Percentiles rank a stretch among this genome's conserved stretches.
Conservation (phyloP, 768 basidiomycete genomes). For the Termitomyces sp. region DNA sequence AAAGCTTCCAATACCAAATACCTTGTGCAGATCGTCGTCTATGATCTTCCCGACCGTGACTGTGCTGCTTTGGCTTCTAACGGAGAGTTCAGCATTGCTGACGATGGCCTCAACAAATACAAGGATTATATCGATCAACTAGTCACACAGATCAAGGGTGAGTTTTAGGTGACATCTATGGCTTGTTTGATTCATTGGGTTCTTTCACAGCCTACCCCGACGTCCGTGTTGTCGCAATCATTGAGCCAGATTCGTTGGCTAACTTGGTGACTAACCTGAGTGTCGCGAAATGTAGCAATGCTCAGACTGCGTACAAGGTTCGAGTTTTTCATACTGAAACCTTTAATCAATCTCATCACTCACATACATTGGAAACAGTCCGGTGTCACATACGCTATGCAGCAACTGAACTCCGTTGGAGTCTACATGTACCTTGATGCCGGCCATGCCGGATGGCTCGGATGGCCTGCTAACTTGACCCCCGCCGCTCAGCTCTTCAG, state of each 20-base stretch:
- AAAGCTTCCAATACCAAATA: constrained; percentile 43
- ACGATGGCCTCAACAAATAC: constrained; percentile 53
- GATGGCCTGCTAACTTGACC: constrained; percentile 59
- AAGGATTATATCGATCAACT: constrained; percentile 57
- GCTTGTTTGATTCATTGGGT: neutral
- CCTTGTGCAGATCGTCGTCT: constrained; percentile 47
- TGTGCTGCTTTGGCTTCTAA: constrained; percentile 63
- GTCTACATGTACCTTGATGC: constrained; percentile 62
- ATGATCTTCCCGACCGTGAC: constrained; percentile 63
- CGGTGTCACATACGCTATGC: constrained; percentile 50
- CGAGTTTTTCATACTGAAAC: neutral
- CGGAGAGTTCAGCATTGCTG: constrained; percentile 57
- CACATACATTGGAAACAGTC: constrained; percentile 19
- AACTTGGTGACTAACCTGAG: constrained; percentile 66
- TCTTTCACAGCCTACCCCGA: constrained; percentile 42
- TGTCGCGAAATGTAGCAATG: constrained; percentile 50
- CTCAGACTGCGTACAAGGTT: constrained; percentile 47
- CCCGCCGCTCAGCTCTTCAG: constrained; percentile 55
- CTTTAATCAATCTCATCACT: neutral
- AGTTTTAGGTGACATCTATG: constrained; percentile 7
- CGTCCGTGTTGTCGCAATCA: constrained; percentile 59
- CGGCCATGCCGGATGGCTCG: constrained; percentile 63
- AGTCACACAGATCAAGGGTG: constrained; percentile 50
- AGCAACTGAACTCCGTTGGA: constrained; percentile 48
- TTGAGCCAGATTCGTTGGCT: constrained; percentile 64